Evolutionary conservation across 108 stramenopile species (phyloP).

Genomic region (Nitzschia sp.): DNA sequence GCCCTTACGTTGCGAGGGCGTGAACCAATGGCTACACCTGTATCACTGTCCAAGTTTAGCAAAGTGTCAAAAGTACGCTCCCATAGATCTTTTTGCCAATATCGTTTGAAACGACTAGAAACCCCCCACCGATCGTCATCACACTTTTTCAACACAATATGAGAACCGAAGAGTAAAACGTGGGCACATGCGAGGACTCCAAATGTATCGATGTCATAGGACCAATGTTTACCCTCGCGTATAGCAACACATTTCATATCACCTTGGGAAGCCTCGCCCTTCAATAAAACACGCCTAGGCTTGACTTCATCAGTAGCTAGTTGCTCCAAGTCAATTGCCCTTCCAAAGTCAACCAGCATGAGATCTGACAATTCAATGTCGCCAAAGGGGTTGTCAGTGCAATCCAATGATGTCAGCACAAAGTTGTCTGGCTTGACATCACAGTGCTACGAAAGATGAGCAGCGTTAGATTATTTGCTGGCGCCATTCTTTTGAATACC

Average conservation of each 20-base stretch:
- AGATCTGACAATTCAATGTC: conserved; percentile 52
- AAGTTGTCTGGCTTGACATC: conserved; percentile 88
- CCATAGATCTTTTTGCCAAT: conserved; percentile 75
- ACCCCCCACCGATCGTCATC: conserved; percentile 47
- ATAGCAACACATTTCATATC: conserved; percentile 73
- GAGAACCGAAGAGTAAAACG: conserved; percentile 66
- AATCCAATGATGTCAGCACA: conserved; percentile 49
- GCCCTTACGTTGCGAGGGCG: conserved; percentile 31
- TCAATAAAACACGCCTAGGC: conserved; percentile 42
- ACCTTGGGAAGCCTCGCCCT: conserved; percentile 44
- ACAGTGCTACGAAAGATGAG: conserved; percentile 45
- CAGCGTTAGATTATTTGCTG: neutral
- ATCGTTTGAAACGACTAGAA: conserved; percentile 52
- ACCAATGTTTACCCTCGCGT: conserved; percentile 65
- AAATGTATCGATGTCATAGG: conserved; percentile 75
- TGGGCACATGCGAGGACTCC: conserved; percentile 64
- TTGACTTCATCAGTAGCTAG: conserved; percentile 22
- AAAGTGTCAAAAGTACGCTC: conserved; percentile 58
- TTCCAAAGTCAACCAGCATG: conserved; percentile 82
- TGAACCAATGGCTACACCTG: conserved; percentile 38
- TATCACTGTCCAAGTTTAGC: conserved; percentile 54
- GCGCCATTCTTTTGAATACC: neutral
- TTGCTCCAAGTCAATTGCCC: conserved; percentile 59
- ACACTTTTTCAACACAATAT: conserved; percentile 55
- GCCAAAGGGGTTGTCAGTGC: conserved; percentile 14